These are phyloP conservation scores for Astrocystis sublimbata DNA, from an alignment of 495 filamentous ascomycete species.

Conservation along the genomic window DNA sequence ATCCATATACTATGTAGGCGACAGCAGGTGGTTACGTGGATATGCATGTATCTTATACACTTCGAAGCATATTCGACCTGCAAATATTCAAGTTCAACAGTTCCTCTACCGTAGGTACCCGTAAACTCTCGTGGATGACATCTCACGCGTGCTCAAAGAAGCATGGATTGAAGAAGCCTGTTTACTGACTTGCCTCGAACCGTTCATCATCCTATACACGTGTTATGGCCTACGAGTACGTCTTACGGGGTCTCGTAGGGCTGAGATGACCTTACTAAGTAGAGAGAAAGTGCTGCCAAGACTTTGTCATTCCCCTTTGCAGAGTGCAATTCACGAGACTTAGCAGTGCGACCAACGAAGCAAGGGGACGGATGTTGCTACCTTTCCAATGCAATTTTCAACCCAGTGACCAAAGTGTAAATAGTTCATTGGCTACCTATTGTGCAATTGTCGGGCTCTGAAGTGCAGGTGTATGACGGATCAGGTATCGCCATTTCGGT, in stretches of 20 bases:
- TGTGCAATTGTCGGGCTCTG: background rate
- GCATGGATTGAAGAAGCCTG: background rate
- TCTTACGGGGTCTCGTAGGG: slow-evolving; percentile 10
- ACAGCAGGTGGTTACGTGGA: background rate
- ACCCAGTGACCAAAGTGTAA: background rate
- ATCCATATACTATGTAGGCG: too few species aligned
- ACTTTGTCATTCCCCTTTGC: slow-evolving; percentile 10
- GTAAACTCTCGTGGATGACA: background rate
- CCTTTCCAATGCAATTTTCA: background rate
- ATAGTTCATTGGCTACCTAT: background rate
- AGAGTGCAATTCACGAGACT: background rate
- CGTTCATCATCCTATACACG: background rate
- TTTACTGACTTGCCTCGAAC: background rate
- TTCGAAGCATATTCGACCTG: background rate
- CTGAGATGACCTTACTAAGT: slow-evolving; percentile 11
- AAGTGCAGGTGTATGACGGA: background rate
- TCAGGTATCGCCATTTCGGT: background rate
- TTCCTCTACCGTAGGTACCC: background rate
- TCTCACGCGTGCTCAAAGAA: background rate
- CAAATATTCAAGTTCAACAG: too few species aligned
- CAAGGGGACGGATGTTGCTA: background rate
- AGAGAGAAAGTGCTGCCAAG: slow-evolving; percentile 2
- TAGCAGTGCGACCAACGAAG: background rate
- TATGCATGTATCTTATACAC: background rate
- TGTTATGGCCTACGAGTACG: background rate